phyloP scores from a whole-genome alignment of 1,284 basidiomycete species.

The Marasmius oreades region DNA sequence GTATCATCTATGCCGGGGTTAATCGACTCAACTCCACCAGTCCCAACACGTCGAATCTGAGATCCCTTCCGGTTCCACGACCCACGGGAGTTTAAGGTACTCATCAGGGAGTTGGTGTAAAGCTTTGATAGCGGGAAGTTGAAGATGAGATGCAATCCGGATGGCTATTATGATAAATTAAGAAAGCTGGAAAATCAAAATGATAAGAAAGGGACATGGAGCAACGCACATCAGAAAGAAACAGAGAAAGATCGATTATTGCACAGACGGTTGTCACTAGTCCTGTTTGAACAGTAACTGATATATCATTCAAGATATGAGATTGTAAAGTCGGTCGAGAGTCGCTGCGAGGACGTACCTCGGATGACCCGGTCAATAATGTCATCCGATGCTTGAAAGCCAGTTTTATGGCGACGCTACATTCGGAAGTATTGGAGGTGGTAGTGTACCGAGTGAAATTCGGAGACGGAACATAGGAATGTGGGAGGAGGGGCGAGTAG shows the following conservation, averaged over 20 bases:
- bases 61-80: too few species aligned
- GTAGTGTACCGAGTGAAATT: too few species aligned
- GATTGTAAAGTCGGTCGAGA: constrained; percentile 8
- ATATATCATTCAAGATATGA: too few species aligned
- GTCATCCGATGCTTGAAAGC: constrained; percentile 26
- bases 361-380: constrained; percentile 38
- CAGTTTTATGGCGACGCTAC: constrained; percentile 38
- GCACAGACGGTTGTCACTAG: constrained; percentile 31
- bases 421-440: neutral
- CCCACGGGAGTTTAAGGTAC: too few species aligned
- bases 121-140: constrained; percentile 38
- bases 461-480: too few species aligned
- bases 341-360: constrained; percentile 25
- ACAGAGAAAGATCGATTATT: constrained; percentile 31
- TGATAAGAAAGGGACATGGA: neutral
- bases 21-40: too few species aligned
- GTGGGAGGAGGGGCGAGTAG: too few species aligned
- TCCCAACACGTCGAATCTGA: too few species aligned
- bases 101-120: too few species aligned
- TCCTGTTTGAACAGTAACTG: constrained; percentile 38
- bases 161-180: constrained; percentile 18
- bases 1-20: too few species aligned
- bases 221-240: constrained; percentile 27
- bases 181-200: neutral
- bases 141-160: constrained; percentile 36